Conservation (phyloP, 2,329 filamentous ascomycete species). For the Fusarium chlamydosporum region DNA sequence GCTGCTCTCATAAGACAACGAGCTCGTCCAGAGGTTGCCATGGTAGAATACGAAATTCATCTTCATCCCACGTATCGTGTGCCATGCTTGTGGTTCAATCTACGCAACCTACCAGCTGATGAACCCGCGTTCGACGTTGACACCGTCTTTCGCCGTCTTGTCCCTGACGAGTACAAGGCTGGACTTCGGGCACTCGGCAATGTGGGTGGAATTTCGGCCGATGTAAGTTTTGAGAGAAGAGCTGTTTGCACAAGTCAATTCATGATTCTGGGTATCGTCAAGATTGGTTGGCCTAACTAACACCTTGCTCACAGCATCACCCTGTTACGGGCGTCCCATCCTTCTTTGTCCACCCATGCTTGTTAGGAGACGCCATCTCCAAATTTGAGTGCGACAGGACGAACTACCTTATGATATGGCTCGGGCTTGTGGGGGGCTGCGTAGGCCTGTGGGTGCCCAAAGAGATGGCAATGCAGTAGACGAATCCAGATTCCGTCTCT, state of each 20-base stretch:
- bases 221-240: constrained; percentile 69
- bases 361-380: constrained; percentile 84
- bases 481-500: constrained; percentile 29
- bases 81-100: constrained; percentile 81
- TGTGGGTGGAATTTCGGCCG: constrained; percentile 81
- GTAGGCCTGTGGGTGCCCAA: constrained; percentile 84
- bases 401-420: constrained; percentile 88
- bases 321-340: constrained; percentile 81
- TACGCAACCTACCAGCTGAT: constrained; percentile 70
- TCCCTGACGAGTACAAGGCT: constrained; percentile 75
- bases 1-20: constrained; percentile 57
- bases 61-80: constrained; percentile 81
- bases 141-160: constrained; percentile 77
- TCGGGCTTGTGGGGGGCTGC: constrained; percentile 85
- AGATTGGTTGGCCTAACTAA: constrained; percentile 58
- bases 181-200: constrained; percentile 72
- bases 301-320: constrained; percentile 74
- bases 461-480: constrained; percentile 69
- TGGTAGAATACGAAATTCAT: constrained; percentile 80
- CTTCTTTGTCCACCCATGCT: constrained; percentile 95
- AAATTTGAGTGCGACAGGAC: constrained; percentile 72
- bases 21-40: constrained; percentile 56
- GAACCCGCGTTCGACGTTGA: constrained; percentile 74
- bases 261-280: constrained; percentile 50
- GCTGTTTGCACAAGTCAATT: constrained; percentile 53